phyloP scores from a whole-genome alignment of 2,329 filamentous ascomycete species.

The Acarospora socialis region DNA sequence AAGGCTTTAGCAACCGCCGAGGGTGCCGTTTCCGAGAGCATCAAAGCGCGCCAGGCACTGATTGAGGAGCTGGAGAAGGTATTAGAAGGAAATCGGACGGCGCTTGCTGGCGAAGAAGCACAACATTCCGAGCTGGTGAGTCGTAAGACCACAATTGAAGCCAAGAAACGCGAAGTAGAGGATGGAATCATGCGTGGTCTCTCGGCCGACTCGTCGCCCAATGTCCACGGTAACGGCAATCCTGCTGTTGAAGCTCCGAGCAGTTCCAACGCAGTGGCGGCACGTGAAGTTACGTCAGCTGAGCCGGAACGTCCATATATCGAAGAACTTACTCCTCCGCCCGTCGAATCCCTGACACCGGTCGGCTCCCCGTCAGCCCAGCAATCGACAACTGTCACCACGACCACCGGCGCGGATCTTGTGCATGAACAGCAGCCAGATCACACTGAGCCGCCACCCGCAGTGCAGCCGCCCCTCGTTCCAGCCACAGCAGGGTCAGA shows the following conservation, averaged over 20 bases:
- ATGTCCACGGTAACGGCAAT: constrained; percentile 27
- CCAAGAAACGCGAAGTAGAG: constrained; percentile 78
- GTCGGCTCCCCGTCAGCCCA: constrained; percentile 31
- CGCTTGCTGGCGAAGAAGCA: constrained; percentile 55
- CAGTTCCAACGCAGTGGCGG: constrained; percentile 22
- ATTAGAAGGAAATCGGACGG: constrained; percentile 55
- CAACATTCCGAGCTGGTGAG: constrained; percentile 48
- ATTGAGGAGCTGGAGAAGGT: constrained; percentile 72
- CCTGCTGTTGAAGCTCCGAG: constrained; percentile 21
- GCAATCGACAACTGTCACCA: constrained; percentile 25
- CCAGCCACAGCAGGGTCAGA: constrained; percentile 21
- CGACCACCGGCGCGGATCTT: constrained; percentile 21
- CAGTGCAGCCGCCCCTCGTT: constrained; percentile 11
- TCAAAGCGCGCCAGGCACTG: constrained; percentile 68
- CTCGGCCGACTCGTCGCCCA: constrained; percentile 42
- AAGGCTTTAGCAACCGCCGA: constrained; percentile 82
- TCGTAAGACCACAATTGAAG: constrained; percentile 60
- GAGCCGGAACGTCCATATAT: constrained; percentile 65
- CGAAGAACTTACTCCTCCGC: constrained; percentile 74
- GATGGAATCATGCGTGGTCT: constrained; percentile 79
- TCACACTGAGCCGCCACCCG: constrained; percentile 7
- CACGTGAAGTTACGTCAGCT: constrained; percentile 9
- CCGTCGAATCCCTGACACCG: constrained; percentile 42
- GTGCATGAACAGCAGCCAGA: constrained; percentile 1
- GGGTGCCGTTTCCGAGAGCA: constrained; percentile 73